Conservation (phyloP, 768 basidiomycete genomes). For the Melanogaster broomeanus region DNA sequence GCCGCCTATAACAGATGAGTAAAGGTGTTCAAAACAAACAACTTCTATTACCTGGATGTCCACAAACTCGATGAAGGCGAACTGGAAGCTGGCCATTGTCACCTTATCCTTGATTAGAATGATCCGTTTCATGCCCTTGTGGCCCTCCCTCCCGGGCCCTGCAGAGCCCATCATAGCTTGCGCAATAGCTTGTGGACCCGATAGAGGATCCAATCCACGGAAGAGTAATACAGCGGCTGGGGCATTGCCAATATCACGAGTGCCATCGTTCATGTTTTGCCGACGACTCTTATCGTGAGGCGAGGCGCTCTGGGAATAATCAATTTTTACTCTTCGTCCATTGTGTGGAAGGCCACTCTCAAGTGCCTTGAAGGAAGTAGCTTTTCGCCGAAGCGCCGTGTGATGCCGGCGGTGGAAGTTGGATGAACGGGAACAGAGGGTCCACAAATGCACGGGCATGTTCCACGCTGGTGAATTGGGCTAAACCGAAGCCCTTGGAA, state of each 20-base stretch:
- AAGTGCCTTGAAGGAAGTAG: constrained; percentile 72
- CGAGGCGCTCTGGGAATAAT: constrained; percentile 86
- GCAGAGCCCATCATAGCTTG: constrained; percentile 82
- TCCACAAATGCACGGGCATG: constrained; percentile 92
- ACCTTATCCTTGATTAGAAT: constrained; percentile 87
- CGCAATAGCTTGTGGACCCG: constrained; percentile 85
- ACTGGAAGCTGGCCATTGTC: constrained; percentile 88
- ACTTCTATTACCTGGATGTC: constrained; percentile 65
- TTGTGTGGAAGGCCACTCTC: constrained; percentile 71
- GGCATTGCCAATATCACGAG: constrained; percentile 89
- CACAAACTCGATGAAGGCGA: constrained; percentile 91
- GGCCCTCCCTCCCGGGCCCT: constrained; percentile 74
- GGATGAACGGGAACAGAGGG: constrained; percentile 86
- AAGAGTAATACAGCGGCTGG: constrained; percentile 84
- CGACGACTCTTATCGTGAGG: constrained; percentile 68
- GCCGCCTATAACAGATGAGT: constrained; percentile 61
- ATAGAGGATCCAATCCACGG: constrained; percentile 86
- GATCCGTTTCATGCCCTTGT: constrained; percentile 85
- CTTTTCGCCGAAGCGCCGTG: constrained; percentile 78
- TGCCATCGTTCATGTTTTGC: constrained; percentile 86
- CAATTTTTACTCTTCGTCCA: constrained; percentile 90
- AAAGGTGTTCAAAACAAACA: neutral
- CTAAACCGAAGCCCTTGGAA: constrained; percentile 97
- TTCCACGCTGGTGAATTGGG: constrained; percentile 84
- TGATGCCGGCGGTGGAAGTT: constrained; percentile 88